Percentiles rank a stretch among this genome's conserved stretches.
Conservation (phyloP, 345 rosid species). For the Cardamine resedifolia region DNA sequence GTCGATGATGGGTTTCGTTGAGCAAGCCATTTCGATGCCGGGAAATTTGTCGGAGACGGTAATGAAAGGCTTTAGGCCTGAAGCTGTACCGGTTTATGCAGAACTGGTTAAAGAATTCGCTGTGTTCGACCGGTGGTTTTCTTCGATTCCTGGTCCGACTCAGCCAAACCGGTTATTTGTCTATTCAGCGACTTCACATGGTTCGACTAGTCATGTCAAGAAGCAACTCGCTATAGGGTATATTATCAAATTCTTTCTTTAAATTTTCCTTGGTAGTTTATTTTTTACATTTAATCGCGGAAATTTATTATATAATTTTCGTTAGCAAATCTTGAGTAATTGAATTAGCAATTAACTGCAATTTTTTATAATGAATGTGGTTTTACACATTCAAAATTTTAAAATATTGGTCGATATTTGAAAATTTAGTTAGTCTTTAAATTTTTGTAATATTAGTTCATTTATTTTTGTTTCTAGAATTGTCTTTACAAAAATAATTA, state of each 20-base stretch:
- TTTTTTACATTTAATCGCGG: neutral
- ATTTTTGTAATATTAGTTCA: neutral
- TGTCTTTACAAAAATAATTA: neutral
- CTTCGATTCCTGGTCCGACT: slow-evolving; percentile 95
- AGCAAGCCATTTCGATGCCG: slow-evolving; percentile 85
- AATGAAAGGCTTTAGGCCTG: slow-evolving; percentile 85
- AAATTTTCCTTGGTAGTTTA: neutral
- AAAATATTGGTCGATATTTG: too few species aligned
- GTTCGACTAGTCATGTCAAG: slow-evolving; percentile 82
- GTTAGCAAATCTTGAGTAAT: neutral
- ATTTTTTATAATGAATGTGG: neutral
- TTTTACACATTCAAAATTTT: too few species aligned
- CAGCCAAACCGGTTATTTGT: slow-evolving; percentile 91
- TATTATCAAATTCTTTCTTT: neutral
- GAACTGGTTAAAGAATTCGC: slow-evolving; percentile 71
- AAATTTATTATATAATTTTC: neutral
- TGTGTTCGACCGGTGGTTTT: slow-evolving; percentile 90
- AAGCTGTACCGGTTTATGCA: slow-evolving; percentile 66
- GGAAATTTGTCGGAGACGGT: slow-evolving; percentile 68
- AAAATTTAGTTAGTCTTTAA: neutral
- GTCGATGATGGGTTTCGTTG: slow-evolving; percentile 89
- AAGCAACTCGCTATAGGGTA: slow-evolving; percentile 76
- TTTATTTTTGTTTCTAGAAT: neutral
- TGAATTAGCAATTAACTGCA: neutral
- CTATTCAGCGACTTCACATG: slow-evolving; percentile 94